Evolutionary conservation across 2,329 filamentous ascomycete species (phyloP), one percentile per base, ranked within the genome.

Genomic region (Lasiodiplodia sp.): DNA sequence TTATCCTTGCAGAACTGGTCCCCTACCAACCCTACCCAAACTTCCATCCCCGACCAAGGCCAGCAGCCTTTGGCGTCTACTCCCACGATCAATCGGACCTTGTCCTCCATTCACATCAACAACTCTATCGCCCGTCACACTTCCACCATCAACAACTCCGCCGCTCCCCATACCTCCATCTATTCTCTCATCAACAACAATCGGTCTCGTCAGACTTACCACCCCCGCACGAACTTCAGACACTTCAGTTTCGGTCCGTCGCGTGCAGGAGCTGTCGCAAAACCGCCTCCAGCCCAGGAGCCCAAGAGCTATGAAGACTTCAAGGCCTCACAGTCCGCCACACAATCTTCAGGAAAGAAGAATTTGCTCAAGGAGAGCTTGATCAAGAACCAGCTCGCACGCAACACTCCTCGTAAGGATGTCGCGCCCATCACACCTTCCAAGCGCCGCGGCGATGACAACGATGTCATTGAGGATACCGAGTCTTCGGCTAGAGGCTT

Each of bases 1-100:
- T 25, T 21, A 21, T 14, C 28, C 5, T 23, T 14, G n/a, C 31
- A 64, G 60, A 49, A 64, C 16, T 64, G 60, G 60, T 38, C 60
- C 12, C n/a, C 5, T 7, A 23, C 58, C 28, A 10, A 23, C 28
- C 18, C 44, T 47, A 21, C 44, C 18, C 44, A 47, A 16, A 11
- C 44, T 14, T 47, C 44, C 44, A 23, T 64, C 21, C 60, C 25
- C 47, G 60, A 31, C 2, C 7, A 52, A 4, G 28, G 25, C 25
- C 44, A 53, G 25, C 60, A 37, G n/a, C 60, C 44, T n/a, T 47
- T 44, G 6, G 47, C 60, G 7, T 52, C 60, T 4, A 38, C n/a
- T 31, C 60, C 60, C 11, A 52, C n/a, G 18, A 28, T 52, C 60
- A 64, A 47, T 16, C 51, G n/a, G 21, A 2, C 12, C 18, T 47